Conservation (phyloP, 257 asterid genomes). For the Nicotiana tabacum region DNA sequence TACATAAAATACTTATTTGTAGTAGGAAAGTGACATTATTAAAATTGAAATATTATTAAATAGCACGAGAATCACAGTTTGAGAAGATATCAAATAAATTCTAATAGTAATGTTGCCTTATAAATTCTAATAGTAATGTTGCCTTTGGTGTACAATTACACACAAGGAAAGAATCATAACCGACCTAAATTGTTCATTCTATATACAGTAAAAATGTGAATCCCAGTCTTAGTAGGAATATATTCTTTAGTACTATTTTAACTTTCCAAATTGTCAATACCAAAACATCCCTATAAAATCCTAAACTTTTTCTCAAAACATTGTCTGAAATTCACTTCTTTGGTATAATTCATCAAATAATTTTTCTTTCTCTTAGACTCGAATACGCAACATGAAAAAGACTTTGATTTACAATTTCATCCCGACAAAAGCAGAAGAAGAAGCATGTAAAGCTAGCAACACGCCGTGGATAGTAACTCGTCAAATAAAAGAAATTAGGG, state of each 20-base stretch:
- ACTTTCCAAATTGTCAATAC: background rate
- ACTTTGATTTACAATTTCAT: conserved; percentile 36
- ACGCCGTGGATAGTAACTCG: conserved; percentile 9
- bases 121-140: background rate
- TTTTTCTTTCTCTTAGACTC: too few relatives aligned
- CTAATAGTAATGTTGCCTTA: background rate
- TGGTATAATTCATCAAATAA: too few relatives aligned
- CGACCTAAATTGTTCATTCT: too few relatives aligned
- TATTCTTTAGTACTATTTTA: background rate
- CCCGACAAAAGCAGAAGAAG: conserved; percentile 34
- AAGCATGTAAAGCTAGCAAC: background rate
- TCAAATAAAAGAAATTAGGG: conserved; percentile 39
- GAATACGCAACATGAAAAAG: conserved; percentile 15
- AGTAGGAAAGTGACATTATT: too few relatives aligned
- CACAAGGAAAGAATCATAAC: too few relatives aligned
- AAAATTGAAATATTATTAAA: too few relatives aligned
- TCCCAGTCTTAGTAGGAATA: background rate
- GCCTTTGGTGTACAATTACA: background rate
- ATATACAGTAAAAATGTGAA: too few relatives aligned
- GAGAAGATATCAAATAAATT: background rate
- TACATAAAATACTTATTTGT: too few relatives aligned
- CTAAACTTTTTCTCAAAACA: background rate
- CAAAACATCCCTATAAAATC: background rate
- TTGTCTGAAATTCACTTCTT: too few relatives aligned
- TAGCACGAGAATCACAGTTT: background rate